Evolutionary conservation across 208 protist species (phyloP).

Genomic region (Leishmania gerbilli): DNA sequence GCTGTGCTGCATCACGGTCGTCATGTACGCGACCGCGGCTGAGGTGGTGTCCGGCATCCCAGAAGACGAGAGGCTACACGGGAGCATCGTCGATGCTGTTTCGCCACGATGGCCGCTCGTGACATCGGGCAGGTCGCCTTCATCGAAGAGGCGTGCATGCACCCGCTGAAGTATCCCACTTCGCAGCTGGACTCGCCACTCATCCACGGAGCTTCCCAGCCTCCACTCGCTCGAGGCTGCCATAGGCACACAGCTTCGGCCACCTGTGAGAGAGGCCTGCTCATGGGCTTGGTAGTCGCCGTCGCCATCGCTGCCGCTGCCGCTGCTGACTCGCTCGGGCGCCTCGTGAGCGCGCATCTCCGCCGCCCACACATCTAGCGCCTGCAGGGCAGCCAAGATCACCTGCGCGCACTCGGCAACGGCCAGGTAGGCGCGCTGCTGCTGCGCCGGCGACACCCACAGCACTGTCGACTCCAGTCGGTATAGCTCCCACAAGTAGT

Average conservation of each 20-base stretch:
- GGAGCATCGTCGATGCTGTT: no score
- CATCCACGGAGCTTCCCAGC: not conserved
- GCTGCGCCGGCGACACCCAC: constrained; percentile 26
- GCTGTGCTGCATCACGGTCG: not conserved
- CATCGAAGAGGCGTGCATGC: not conserved
- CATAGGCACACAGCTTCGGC: not conserved
- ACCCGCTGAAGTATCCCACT: not conserved
- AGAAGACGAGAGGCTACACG: not conserved
- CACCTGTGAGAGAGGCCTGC: not conserved
- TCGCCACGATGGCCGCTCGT: not conserved
- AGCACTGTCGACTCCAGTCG: constrained; percentile 15
- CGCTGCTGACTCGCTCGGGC: not conserved
- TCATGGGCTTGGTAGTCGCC: not conserved
- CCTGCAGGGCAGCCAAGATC: constrained; percentile 11
- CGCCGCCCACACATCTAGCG: constrained; percentile 20
- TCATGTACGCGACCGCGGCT: not conserved
- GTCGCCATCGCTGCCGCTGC: not conserved
- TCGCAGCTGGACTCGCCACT: constrained; percentile 1
- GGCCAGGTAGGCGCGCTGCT: constrained; percentile 14
- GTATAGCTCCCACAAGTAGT: constrained; percentile 10
- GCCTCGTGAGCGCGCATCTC: constrained; percentile 2
- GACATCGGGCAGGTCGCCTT: not conserved
- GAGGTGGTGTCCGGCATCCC: not conserved
- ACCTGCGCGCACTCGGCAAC: constrained; percentile 30
- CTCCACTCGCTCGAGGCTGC: not conserved